phyloP scores from a whole-genome alignment of 495 filamentous ascomycete species.

The Aspergillus nanangensis region DNA sequence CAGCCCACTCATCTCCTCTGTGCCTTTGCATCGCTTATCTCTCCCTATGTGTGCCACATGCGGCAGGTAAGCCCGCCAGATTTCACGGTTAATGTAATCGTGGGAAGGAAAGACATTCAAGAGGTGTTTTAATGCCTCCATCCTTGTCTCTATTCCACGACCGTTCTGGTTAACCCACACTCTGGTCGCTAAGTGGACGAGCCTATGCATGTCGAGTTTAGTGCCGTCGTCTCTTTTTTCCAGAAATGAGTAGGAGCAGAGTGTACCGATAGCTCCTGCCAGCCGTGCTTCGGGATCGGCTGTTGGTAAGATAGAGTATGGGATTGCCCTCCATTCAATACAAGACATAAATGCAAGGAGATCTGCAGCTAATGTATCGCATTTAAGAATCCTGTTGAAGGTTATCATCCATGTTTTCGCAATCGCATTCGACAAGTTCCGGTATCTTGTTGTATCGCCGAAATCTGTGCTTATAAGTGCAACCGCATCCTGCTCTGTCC shows the following conservation, averaged over 20 bases:
- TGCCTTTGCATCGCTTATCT: not conserved
- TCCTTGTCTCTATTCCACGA: slow-evolving; percentile 5
- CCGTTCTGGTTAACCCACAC: slow-evolving; percentile 22
- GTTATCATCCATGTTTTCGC: slow-evolving; percentile 48
- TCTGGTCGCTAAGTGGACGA: slow-evolving; percentile 41
- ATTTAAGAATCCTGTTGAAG: slow-evolving; percentile 38
- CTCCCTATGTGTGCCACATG: slow-evolving; percentile 16
- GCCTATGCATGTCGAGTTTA: slow-evolving; percentile 36
- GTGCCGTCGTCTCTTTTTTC: slow-evolving; percentile 6
- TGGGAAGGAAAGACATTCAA: slow-evolving; percentile 22
- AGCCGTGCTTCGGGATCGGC: slow-evolving; percentile 12
- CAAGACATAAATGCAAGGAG: slow-evolving; percentile 39
- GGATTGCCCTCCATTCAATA: slow-evolving; percentile 36
- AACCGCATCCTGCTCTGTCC: slow-evolving; percentile 29
- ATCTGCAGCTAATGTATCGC: slow-evolving; percentile 28
- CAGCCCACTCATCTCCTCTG: slow-evolving; percentile 5
- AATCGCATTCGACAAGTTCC: slow-evolving; percentile 38
- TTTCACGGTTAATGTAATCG: slow-evolving; percentile 21
- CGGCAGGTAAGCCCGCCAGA: slow-evolving; percentile 29
- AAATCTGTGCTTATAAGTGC: slow-evolving; percentile 42
- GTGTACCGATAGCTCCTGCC: slow-evolving; percentile 20
- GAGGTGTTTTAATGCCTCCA: slow-evolving; percentile 16
- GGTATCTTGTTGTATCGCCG: slow-evolving; percentile 33
- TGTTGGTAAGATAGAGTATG: slow-evolving; percentile 16
- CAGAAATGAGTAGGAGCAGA: slow-evolving; percentile 26